A percentile compares a stretch with the other conserved stretches of the same genome.
Evolutionary conservation across 208 protist species (phyloP).

Genomic region (Acanthamoeba sp.): DNA sequence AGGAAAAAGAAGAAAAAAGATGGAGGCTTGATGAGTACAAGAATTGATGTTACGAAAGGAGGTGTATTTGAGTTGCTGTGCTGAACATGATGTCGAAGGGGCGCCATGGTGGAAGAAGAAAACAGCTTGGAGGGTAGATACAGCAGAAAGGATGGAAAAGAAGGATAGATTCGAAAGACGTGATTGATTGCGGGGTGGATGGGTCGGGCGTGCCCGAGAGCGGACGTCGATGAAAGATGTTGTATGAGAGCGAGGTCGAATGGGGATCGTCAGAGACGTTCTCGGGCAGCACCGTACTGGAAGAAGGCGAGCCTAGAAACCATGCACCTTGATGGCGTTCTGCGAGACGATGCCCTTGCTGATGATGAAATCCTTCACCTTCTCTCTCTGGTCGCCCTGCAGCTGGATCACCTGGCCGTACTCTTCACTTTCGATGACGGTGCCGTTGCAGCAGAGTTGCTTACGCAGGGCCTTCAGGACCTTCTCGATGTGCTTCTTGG

Average conservation of each 20-base stretch:
- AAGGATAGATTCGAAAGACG: neutral
- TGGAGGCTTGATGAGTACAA: too few relatives aligned
- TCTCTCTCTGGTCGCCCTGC: conserved; percentile 96
- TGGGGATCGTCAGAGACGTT: neutral
- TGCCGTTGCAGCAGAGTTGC: conserved; percentile 96
- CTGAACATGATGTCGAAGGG: neutral
- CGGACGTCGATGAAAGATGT: neutral
- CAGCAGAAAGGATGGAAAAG: neutral
- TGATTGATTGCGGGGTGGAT: neutral
- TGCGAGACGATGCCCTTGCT: conserved; percentile 93
- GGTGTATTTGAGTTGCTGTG: too few relatives aligned
- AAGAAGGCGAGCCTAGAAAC: conserved; percentile 90
- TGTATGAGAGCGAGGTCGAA: neutral
- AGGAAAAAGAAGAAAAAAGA: too few relatives aligned
- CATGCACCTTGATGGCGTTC: conserved; percentile 96
- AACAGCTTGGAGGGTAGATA: neutral
- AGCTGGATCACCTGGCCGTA: conserved; percentile 96
- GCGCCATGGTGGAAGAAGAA: neutral
- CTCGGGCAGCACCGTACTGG: neutral
- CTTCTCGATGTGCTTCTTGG: conserved; percentile 94
- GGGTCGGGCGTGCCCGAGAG: neutral
- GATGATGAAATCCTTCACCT: conserved; percentile 94
- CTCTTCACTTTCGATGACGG: conserved; percentile 92
- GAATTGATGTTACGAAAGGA: too few relatives aligned
- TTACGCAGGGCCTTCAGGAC: conserved; percentile 91